Evolutionary conservation across 2,329 filamentous ascomycete genomes (phyloP).

Genomic region (Claviceps purpurea): DNA sequence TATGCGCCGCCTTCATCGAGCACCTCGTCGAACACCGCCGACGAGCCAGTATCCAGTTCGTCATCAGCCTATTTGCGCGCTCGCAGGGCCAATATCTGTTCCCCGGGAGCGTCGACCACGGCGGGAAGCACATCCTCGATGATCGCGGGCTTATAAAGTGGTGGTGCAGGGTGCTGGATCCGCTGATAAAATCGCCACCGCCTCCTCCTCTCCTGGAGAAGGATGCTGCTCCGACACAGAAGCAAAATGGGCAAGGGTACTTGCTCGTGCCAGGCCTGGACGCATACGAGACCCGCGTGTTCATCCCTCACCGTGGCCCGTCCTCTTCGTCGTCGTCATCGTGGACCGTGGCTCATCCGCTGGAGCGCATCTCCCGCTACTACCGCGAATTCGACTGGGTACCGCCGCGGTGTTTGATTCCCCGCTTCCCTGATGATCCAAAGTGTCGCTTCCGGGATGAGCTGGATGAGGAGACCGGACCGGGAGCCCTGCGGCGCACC

Average conservation of each 20-base stretch:
- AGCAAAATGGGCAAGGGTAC: constrained; percentile 40
- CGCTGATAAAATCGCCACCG: constrained; percentile 44
- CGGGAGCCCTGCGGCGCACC: constrained; percentile 36
- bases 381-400: constrained; percentile 43
- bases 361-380: constrained; percentile 52
- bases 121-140: constrained; percentile 78
- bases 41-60: constrained; percentile 50
- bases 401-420: constrained; percentile 72
- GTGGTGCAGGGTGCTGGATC: constrained; percentile 86
- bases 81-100: constrained; percentile 92
- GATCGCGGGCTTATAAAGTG: constrained; percentile 83
- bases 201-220: constrained; percentile 27
- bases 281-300: constrained; percentile 62
- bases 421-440: constrained; percentile 87
- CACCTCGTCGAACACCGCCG: constrained; percentile 58
- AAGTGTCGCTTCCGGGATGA: constrained; percentile 84
- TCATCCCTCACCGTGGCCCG: constrained; percentile 46
- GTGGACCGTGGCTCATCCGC: constrained; percentile 60
- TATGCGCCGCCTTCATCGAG: constrained; percentile 62
- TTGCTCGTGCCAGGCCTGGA: constrained; percentile 81
- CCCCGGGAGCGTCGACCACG: constrained; percentile 76
- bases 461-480: constrained; percentile 67
- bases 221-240: constrained; percentile 29
- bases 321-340: constrained; percentile 30
- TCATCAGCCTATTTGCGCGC: constrained; percentile 83